Percentiles rank a stretch among this genome's conserved stretches.
These are phyloP conservation scores for Blastobotrys ciferrii DNA, from an alignment of 1,139 yeast species.

Conservation along the genomic window DNA sequence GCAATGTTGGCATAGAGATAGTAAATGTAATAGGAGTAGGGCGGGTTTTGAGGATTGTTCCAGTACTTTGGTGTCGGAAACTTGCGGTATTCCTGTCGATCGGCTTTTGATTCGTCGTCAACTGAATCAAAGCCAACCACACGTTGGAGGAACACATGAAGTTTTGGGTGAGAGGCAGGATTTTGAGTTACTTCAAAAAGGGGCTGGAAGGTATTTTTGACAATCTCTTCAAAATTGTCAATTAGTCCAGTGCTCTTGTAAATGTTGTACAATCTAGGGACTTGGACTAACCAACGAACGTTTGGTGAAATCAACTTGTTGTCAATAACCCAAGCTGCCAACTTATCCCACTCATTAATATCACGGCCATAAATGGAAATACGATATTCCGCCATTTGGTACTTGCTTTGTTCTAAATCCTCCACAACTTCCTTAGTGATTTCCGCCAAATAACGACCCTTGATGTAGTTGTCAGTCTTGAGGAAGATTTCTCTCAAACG, in stretches of 20 bases:
- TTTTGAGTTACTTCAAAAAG: constrained; percentile 84
- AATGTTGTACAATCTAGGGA: constrained; percentile 88
- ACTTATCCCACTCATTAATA: constrained; percentile 88
- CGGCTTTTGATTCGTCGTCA: constrained; percentile 94
- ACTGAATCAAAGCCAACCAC: constrained; percentile 98
- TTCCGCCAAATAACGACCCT: constrained; percentile 89
- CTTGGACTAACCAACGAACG: constrained; percentile 94
- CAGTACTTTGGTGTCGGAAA: constrained; percentile 82
- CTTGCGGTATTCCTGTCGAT: constrained; percentile 73
- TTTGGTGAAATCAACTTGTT: constrained; percentile 89
- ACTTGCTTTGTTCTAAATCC: constrained; percentile 90
- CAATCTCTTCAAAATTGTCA: constrained; percentile 67
- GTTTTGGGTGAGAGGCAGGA: constrained; percentile 84
- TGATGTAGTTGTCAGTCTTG: constrained; percentile 89
- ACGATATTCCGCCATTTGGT: constrained; percentile 95
- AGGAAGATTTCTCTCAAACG: constrained; percentile 92
- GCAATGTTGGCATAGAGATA: constrained; percentile 84
- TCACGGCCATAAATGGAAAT: constrained; percentile 92
- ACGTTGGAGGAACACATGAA: constrained; percentile 82
- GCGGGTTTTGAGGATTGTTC: constrained; percentile 80
- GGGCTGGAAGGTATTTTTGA: constrained; percentile 81
- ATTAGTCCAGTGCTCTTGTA: constrained; percentile 79
- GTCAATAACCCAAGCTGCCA: constrained; percentile 93
- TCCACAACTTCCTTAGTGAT: constrained; percentile 86
- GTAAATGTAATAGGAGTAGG: constrained; percentile 93